phyloP scores from a whole-genome alignment of 208 protist genomes.

The Trypanosoma lewisi region DNA sequence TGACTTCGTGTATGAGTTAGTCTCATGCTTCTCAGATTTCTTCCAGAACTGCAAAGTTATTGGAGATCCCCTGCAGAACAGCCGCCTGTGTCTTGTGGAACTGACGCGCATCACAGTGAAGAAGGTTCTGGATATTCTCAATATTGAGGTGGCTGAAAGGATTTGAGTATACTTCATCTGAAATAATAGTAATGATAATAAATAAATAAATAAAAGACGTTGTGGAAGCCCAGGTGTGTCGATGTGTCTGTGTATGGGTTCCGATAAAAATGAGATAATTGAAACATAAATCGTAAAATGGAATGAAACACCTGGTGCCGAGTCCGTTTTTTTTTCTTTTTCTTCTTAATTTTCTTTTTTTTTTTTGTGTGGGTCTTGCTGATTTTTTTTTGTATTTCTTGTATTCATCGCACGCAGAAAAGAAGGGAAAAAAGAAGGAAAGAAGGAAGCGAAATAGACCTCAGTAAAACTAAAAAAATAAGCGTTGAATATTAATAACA shows the following conservation, averaged over 20 bases:
- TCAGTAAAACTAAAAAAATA: too few species aligned
- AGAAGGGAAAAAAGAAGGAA: too few species aligned
- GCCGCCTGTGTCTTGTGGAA: slow-evolving; percentile 90
- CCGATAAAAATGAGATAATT: too few species aligned
- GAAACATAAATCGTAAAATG: neutral
- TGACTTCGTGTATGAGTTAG: slow-evolving; percentile 95
- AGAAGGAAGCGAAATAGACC: too few species aligned
- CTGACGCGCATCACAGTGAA: slow-evolving; percentile 88
- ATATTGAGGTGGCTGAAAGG: slow-evolving; percentile 85
- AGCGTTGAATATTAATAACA: too few species aligned
- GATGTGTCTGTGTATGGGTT: slow-evolving; percentile 9
- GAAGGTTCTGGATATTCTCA: slow-evolving; percentile 91
- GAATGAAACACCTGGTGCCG: neutral
- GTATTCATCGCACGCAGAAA: too few species aligned
- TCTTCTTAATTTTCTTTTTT: slow-evolving; percentile 3
- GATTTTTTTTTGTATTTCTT: slow-evolving; percentile 11
- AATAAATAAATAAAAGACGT: neutral
- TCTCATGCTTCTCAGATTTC: slow-evolving; percentile 94
- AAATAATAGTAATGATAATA: neutral
- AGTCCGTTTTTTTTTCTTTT: neutral
- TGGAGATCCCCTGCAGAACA: slow-evolving; percentile 77
- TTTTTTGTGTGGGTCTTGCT: neutral
- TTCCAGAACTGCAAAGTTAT: slow-evolving; percentile 93
- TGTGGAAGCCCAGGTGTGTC: neutral
- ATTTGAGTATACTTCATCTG: slow-evolving; percentile 45